Evolutionary conservation across 1,139 yeast species (phyloP), one percentile per base, ranked within the genome.

Genomic region (Spathaspora sp.): DNA sequence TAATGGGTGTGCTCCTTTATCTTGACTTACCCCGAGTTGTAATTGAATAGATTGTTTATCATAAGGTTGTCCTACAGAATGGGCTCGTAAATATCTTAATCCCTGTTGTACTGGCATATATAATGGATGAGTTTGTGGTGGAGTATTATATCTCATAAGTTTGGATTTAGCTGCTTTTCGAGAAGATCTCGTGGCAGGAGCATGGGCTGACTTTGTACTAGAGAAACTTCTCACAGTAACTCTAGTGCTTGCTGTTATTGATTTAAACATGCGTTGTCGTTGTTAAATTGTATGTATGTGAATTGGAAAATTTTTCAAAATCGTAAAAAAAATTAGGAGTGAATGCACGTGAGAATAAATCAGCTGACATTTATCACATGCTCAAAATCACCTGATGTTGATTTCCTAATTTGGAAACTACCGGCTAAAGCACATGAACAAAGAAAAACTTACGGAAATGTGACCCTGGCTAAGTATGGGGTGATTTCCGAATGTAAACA

Each of bases 1-100:
- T 43, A 91, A 67, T 33, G 90, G 88, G 39, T 84, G 82, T 23
- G 88, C 83, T 53, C 97, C 97, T 59, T 81, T 82, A 49, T 87
- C 95, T 25, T 87, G 83, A 17, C 88, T 76, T n/a, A 89, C 80
- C 17, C 80, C 70, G 50, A 90, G 74, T 36, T 82, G 80, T 48
- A 89, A 65, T 17, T 86, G 72, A 39, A 91, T 74, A 33, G 91
- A 86, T 26, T 93, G 82, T 54, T 84, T 82, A 20, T 74, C 68
- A 3, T 78, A 70, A 2, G 93, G 82, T 57, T 87, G 82, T 4
- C 98, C 98, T 5, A 89, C 95, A 64, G 90, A 97, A 4, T 91
- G 82, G 0, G 98, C 96, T 53, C 97, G 76, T 48, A 93, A 63
- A 59, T 84, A 90, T 58, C 86, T 78, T 63, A 90, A 66, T 1